Base-by-base conservation (phyloP, 139 green algal genomes). In the Chlamydomonas incerta region DNA sequence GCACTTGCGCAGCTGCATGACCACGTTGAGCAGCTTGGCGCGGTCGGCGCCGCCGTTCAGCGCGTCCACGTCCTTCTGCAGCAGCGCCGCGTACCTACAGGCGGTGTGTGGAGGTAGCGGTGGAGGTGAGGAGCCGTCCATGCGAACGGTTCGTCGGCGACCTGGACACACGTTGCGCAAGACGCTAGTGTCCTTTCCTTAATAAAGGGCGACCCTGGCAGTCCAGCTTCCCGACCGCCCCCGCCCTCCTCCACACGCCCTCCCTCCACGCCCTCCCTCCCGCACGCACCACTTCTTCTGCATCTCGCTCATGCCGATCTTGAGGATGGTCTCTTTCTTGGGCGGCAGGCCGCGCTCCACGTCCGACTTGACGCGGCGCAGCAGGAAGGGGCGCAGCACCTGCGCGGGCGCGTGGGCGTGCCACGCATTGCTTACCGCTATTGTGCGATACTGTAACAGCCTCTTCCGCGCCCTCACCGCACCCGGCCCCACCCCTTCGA, bases 261-360 rank as follows among this genome's bases (percentile, higher is more conserved):
- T 50, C 41, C 41, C 41, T 8, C 41, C 41, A 8, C 6, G 41
- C 29, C 29, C 28, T 35, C 18, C 35, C 47, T 37, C 37, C 26
- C 29, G 60, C 24, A 60, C 87, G 63, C 79, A 91, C 88, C 89
- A 96, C 89, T 95, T 95, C 86, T 94, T 91, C 92, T 99, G 97
- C 96, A 99, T 96, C 76, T 97, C 93, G 63, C 91, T 96, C 98
- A 99, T 99, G 76, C 97, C 96, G 69, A 99, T 98, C 92, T 99
- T 99, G 34, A 99, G 91, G 89, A 99, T 98, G 85, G 96, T 98
- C 92, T 99, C 98, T 92, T 99, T 99, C 94, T 99, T 99, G 72
- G 95, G 95, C 3, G 98, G 98, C 85, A 99, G 93, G 47, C 90
- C 89, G 73, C 97, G 96, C 92, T 99, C 98, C 88, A 99, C 98